phyloP scores from a whole-genome alignment of 169 alveolate species.

The Theileria parva region DNA sequence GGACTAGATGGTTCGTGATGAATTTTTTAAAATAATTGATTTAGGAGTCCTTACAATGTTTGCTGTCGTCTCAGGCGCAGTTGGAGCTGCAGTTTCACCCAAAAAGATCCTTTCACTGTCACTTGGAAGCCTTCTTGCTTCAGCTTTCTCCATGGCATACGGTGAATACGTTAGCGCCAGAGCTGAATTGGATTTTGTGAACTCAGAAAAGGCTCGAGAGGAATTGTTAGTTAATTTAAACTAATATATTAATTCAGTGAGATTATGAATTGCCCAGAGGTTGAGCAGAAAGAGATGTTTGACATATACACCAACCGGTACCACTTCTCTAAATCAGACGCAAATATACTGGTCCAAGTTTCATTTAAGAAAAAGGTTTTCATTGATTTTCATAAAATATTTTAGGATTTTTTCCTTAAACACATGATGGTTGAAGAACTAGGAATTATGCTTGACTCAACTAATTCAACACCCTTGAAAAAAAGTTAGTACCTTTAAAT shows the following conservation, averaged over 20 bases:
- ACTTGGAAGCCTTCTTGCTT: conserved; percentile 86
- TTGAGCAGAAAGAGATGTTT: conserved; percentile 85
- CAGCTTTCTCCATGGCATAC: conserved; percentile 89
- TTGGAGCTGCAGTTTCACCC: conserved; percentile 87
- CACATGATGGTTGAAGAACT: conserved; percentile 92
- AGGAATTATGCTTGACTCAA: conserved; percentile 77
- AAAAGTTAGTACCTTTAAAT: conserved; percentile 54
- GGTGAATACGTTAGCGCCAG: conserved; percentile 84
- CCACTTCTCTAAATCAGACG: conserved; percentile 84
- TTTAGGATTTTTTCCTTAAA: conserved; percentile 78
- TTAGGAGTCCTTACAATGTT: conserved; percentile 86
- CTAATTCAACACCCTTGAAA: conserved; percentile 75
- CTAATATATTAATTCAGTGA: conserved; percentile 74
- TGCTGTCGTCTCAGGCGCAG: conserved; percentile 89
- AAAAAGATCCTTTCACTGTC: conserved; percentile 82
- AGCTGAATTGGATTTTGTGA: conserved; percentile 80
- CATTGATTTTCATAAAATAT: neutral
- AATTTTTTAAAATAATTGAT: neutral
- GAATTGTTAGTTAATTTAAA: conserved; percentile 70
- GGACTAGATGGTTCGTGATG: conserved; percentile 82
- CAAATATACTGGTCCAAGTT: conserved; percentile 81
- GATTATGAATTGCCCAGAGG: conserved; percentile 86
- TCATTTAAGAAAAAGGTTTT: conserved; percentile 79
- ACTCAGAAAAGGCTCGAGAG: conserved; percentile 80
- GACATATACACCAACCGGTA: conserved; percentile 83